Evolutionary conservation across 2,329 filamentous ascomycete genomes (phyloP).

Genomic region (Colletotrichum euphorbiae): DNA sequence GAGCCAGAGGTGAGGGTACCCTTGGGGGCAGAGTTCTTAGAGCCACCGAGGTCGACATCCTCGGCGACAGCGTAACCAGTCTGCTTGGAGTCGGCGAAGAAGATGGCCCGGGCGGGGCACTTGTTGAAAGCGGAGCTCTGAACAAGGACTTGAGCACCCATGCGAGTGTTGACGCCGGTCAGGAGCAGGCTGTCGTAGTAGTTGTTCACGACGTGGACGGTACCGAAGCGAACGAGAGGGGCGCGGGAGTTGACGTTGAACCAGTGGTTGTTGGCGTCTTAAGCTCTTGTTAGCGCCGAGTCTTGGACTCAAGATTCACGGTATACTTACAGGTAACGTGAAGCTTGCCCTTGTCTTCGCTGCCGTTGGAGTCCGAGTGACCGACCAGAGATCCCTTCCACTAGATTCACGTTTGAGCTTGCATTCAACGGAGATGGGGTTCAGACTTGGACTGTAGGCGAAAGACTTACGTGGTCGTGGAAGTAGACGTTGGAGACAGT

Average conservation of each 20-base stretch:
- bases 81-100: slow-evolving; percentile 51
- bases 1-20: slow-evolving; percentile 61
- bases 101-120: slow-evolving; percentile 47
- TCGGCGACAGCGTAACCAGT: slow-evolving; percentile 53
- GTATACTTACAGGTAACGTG: slow-evolving; percentile 59
- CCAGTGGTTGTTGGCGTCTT: slow-evolving; percentile 69
- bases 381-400: slow-evolving; percentile 70
- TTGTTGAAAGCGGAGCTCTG: slow-evolving; percentile 63
- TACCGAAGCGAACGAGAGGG: slow-evolving; percentile 72
- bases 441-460: not conserved
- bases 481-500: slow-evolving; percentile 57
- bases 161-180: slow-evolving; percentile 65
- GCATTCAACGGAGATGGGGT: rapidly evolving
- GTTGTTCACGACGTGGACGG: slow-evolving; percentile 60
- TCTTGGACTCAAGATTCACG: too few relatives aligned
- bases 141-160: slow-evolving; percentile 64
- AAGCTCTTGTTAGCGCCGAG: too few relatives aligned
- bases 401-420: slow-evolving; percentile 52
- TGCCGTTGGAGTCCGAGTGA: slow-evolving; percentile 68
- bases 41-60: slow-evolving; percentile 55
- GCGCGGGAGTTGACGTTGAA: slow-evolving; percentile 69
- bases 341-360: slow-evolving; percentile 69
- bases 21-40: slow-evolving; percentile 58
- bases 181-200: slow-evolving; percentile 58
- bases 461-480: slow-evolving; percentile 52